Conservation (phyloP, 148 eudicot species). For the Dianthus caryophyllus region DNA sequence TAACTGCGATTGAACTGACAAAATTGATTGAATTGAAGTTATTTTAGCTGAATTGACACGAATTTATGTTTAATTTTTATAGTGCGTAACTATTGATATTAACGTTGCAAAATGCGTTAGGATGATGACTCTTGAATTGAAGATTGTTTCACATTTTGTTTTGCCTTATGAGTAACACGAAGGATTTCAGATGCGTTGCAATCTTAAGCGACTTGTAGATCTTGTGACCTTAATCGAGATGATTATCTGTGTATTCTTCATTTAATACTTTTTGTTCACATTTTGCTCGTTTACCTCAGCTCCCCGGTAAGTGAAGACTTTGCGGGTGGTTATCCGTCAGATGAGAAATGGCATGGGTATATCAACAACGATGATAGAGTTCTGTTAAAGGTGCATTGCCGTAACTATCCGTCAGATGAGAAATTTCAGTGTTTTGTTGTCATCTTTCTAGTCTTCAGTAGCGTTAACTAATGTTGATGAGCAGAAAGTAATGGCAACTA, state of each 20-base stretch:
- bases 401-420: background rate
- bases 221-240: background rate
- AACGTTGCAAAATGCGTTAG: too few relatives aligned
- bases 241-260: background rate
- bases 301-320: conserved; percentile 53
- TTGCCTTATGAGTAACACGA: background rate
- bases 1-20: too few relatives aligned
- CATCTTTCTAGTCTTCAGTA: background rate
- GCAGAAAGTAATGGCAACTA: background rate
- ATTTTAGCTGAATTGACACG: too few relatives aligned
- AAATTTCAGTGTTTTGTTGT: background rate
- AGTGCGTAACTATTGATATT: too few relatives aligned
- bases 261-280: background rate
- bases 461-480: background rate
- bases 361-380: conserved; percentile 48
- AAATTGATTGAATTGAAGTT: too few relatives aligned
- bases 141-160: background rate
- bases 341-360: conserved; percentile 49
- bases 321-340: conserved; percentile 43
- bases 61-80: too few relatives aligned
- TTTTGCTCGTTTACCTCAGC: conserved; percentile 32
- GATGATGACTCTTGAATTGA: background rate
- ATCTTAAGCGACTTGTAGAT: background rate
- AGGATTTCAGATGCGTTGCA: background rate
- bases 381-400: conserved; percentile 36